A percentile compares a stretch with the other conserved stretches of the same genome.
These are phyloP conservation scores for Botrytis deweyae DNA, from an alignment of 2,329 filamentous ascomycete species.

Conservation along the genomic window DNA sequence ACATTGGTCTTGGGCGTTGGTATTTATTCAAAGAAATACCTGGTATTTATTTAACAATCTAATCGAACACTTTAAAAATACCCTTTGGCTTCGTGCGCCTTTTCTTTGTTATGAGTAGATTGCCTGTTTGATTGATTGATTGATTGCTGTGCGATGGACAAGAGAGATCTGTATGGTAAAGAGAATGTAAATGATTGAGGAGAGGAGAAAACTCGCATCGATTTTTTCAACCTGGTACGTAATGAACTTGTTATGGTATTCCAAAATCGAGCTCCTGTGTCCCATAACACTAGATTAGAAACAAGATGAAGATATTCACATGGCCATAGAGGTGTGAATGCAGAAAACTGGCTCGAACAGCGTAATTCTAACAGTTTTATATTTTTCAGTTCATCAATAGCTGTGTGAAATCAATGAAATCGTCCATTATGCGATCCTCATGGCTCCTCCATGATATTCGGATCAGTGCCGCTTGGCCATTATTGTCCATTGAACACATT, in stretches of 20 bases:
- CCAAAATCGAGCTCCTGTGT: not conserved
- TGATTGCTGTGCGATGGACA: not conserved
- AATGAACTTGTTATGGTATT: not conserved
- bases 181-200: not conserved
- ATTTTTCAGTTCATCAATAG: not conserved
- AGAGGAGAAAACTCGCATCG: not conserved
- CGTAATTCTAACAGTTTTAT: not conserved
- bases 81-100: not conserved
- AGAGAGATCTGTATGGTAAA: not conserved
- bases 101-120: not conserved
- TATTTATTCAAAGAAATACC: constrained; percentile 4
- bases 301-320: not conserved
- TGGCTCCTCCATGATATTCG: not conserved
- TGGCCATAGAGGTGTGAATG: not conserved
- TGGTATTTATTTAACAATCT: constrained; percentile 5
- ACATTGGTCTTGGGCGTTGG: not conserved
- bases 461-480: not conserved
- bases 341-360: not conserved
- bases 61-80: not conserved
- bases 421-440: not conserved
- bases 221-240: not conserved
- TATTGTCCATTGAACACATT: not conserved
- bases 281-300: not conserved
- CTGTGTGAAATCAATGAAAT: not conserved
- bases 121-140: not conserved